phyloP scores from a whole-genome alignment of 2,329 filamentous ascomycete genomes.

The Zymoseptoria pseudotritici region DNA sequence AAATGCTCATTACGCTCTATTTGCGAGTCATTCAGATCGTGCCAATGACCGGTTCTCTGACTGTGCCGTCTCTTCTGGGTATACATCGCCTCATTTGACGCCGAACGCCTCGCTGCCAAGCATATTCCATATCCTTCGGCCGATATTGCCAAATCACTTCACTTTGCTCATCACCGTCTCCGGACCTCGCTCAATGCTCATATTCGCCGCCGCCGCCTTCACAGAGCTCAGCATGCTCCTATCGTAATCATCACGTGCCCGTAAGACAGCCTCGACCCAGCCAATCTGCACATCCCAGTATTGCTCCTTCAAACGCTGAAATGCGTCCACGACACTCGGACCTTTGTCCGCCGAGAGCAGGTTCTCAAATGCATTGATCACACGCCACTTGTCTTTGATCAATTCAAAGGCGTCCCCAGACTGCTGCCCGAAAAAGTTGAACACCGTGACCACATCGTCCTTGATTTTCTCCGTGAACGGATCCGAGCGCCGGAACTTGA shows the following conservation, averaged over 20 bases:
- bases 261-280: slow-evolving; percentile 90
- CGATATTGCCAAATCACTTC: slow-evolving; percentile 11
- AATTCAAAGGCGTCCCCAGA: slow-evolving; percentile 58
- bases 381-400: slow-evolving; percentile 89
- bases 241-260: slow-evolving; percentile 88
- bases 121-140: not conserved
- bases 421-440: slow-evolving; percentile 74
- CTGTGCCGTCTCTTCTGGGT: not conserved
- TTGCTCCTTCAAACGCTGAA: slow-evolving; percentile 70
- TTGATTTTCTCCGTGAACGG: slow-evolving; percentile 90
- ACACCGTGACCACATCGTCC: slow-evolving; percentile 83
- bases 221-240: slow-evolving; percentile 79
- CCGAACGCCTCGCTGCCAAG: slow-evolving; percentile 2
- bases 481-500: slow-evolving; percentile 78
- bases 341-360: slow-evolving; percentile 70
- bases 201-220: slow-evolving; percentile 79
- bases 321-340: slow-evolving; percentile 64
- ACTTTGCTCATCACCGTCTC: slow-evolving; percentile 96
- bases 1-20: not conserved
- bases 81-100: not conserved
- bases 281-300: slow-evolving; percentile 94
- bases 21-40: not conserved
- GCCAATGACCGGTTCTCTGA: not conserved
- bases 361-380: slow-evolving; percentile 74
- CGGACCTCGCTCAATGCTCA: slow-evolving; percentile 68